Evolutionary conservation across 306 rosid species (phyloP).

Genomic region (Vigna radiata): DNA sequence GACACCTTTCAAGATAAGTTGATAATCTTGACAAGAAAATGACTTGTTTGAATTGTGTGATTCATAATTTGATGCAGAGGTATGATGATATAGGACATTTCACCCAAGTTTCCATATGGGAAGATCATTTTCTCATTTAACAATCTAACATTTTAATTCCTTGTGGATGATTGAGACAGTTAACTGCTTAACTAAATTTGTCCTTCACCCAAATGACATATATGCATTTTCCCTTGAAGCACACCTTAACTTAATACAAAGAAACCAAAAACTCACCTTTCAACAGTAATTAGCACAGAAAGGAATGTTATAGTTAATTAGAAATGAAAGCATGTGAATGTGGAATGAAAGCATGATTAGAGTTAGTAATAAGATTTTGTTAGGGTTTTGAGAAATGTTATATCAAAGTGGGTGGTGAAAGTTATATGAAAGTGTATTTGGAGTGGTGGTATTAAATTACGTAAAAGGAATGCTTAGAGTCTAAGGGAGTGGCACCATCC

Average conservation of each 20-base stretch:
- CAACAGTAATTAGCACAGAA: constrained; percentile 36
- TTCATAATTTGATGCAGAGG: constrained; percentile 34
- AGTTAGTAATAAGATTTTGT: constrained; percentile 15
- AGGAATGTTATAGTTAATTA: constrained; percentile 30
- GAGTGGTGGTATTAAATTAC: constrained; percentile 39
- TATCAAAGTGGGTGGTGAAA: constrained; percentile 89
- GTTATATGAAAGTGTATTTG: neutral
- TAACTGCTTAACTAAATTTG: constrained; percentile 55
- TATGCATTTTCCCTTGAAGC: constrained; percentile 49
- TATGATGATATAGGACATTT: constrained; percentile 55
- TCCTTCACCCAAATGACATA: constrained; percentile 44
- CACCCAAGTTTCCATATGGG: constrained; percentile 55
- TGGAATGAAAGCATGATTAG: constrained; percentile 28
- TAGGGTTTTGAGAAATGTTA: constrained; percentile 52
- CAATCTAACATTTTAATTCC: constrained; percentile 43
- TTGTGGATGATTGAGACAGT: constrained; percentile 46
- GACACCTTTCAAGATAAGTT: constrained; percentile 65
- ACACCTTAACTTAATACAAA: constrained; percentile 57
- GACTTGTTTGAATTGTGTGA: constrained; percentile 50
- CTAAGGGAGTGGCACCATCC: constrained; percentile 74
- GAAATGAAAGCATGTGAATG: too few species aligned
- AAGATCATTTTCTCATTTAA: constrained; percentile 46
- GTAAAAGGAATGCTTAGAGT: constrained; percentile 61
- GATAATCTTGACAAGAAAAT: constrained; percentile 48
- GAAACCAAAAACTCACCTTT: constrained; percentile 52